Base-by-base conservation (phyloP, 2,329 filamentous ascomycete genomes). In the Paraconiothyrium sp. region DNA sequence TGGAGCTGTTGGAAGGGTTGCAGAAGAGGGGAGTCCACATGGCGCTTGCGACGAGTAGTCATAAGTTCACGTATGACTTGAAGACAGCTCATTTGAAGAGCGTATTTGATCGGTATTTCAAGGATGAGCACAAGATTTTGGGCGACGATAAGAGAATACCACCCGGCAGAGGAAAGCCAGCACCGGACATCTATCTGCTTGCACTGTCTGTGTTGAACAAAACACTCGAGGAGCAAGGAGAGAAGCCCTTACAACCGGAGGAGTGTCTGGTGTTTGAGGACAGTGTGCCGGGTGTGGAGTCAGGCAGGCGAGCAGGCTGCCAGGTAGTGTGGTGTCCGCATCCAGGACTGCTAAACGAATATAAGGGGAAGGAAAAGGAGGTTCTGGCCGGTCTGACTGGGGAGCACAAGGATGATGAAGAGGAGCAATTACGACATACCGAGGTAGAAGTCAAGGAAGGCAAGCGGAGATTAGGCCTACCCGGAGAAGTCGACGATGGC, bases 261-360 rank as follows among this genome's bases (percentile, higher is more conserved):
- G 94, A 98, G 79, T 98, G 95, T 76, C 84, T 99, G 16, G 95
- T 98, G 0, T 98, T 99, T 72, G 95, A 99, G 80, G 95, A 99
- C 78, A 92, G 90, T 49, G 94, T 98, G 1, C 92, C 93, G 0
- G 95, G 95, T 4, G 93, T 97, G 2, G 95, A 99, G 80, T 89
- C 93, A 2, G 95, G 93, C 4, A 84, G 95, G 57, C 88, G 95
- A 67, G 95, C 95, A 0, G 94, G 94, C 0, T 98, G 98, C 94
- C 89, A 94, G 67, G 93, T 96, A 13, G 84, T 97, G 1, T 99
- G 95, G 95, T 90, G 89, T 69, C 95, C 95, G 27, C 93, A 98
- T 79, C 87, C 89, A 0, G 92, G 88, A 73, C 81, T 99, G 56
- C 84, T 91, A 80, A 83, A 87, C 56, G 92, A 94, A 76, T 97